These are phyloP conservation scores for Acephala macrosclerotiorum DNA, from an alignment of 2,329 filamentous ascomycete genomes.

Conservation along the genomic window DNA sequence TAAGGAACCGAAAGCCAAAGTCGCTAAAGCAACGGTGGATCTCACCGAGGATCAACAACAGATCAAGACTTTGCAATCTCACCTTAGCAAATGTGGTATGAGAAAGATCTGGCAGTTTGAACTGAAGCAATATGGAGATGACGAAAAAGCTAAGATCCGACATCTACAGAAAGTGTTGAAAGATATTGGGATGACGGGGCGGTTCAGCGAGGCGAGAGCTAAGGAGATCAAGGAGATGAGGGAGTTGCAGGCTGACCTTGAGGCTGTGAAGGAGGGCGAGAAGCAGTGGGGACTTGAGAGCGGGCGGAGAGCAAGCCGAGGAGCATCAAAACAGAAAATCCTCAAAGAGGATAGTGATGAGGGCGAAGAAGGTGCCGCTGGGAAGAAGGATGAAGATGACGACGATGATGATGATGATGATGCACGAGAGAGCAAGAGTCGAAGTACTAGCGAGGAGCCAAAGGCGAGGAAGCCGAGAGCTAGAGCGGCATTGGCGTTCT, in stretches of 20 bases:
- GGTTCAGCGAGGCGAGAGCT: constrained; percentile 86
- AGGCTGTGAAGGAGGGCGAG: constrained; percentile 84
- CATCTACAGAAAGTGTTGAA: constrained; percentile 81
- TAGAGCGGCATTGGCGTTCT: constrained; percentile 64
- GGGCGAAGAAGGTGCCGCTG: constrained; percentile 30
- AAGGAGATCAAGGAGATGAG: constrained; percentile 86
- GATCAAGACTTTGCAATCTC: constrained; percentile 87
- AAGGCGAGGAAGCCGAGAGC: constrained; percentile 47
- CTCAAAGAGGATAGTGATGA: constrained; percentile 46
- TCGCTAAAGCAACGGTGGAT: constrained; percentile 46
- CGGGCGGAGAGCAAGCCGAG: constrained; percentile 42
- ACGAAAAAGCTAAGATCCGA: constrained; percentile 79
- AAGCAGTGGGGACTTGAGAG: constrained; percentile 72
- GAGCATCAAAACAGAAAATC: constrained; percentile 46
- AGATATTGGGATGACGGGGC: constrained; percentile 86
- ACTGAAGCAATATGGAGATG: constrained; percentile 75
- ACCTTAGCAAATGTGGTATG: constrained; percentile 88
- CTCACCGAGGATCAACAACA: constrained; percentile 74
- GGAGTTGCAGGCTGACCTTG: constrained; percentile 84
- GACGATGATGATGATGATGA: constrained; percentile 36
- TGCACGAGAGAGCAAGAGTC: constrained; percentile 40
- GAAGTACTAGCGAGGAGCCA: constrained; percentile 25
- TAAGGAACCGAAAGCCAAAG: too few species aligned
- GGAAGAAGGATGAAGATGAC: constrained; percentile 35
- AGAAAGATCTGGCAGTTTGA: constrained; percentile 92